Conservation (phyloP, 805 yeast genomes). For the Clavispora phyllophila region DNA sequence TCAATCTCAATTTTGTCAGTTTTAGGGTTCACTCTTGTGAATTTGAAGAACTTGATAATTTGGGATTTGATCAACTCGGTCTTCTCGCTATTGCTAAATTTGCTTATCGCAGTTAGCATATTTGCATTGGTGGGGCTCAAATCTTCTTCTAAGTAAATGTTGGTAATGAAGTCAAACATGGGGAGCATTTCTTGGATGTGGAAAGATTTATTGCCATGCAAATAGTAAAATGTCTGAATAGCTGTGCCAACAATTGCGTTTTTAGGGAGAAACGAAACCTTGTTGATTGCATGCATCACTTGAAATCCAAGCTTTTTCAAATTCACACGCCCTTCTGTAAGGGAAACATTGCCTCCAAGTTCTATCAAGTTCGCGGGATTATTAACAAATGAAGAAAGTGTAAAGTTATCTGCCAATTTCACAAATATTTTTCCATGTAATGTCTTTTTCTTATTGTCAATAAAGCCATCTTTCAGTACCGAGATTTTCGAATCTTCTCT, state of each 20-base stretch:
- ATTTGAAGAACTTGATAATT: slow-evolving; percentile 19
- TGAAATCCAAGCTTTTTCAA: slow-evolving; percentile 51
- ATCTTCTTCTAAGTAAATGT: slow-evolving; percentile 18
- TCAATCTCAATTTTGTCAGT: slow-evolving; percentile 23
- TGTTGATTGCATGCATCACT: slow-evolving; percentile 48
- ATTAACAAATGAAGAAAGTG: slow-evolving; percentile 23
- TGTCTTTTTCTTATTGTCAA: slow-evolving; percentile 23
- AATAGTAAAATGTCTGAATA: slow-evolving; percentile 30
- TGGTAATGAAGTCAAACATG: slow-evolving; percentile 22
- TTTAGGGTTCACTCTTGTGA: slow-evolving; percentile 11
- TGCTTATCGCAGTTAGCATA: slow-evolving; percentile 16
- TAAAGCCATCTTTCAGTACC: slow-evolving; percentile 18
- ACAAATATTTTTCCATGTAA: slow-evolving; percentile 36
- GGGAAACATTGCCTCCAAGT: slow-evolving; percentile 17
- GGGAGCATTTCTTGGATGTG: slow-evolving; percentile 24
- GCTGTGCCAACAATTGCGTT: slow-evolving; percentile 48
- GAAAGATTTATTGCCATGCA: slow-evolving; percentile 13
- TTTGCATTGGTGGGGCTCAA: slow-evolving; percentile 19
- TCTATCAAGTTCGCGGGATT: slow-evolving; percentile 11
- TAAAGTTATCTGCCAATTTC: slow-evolving; percentile 30
- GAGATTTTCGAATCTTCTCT: slow-evolving; percentile 2
- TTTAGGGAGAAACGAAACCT: slow-evolving; percentile 47
- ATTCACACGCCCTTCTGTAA: slow-evolving; percentile 22
- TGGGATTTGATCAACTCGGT: slow-evolving; percentile 20
- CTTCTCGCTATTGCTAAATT: slow-evolving; percentile 20